Conservation (phyloP, 441 rosid genomes). For the Pelargonium myrrhifolium region DNA sequence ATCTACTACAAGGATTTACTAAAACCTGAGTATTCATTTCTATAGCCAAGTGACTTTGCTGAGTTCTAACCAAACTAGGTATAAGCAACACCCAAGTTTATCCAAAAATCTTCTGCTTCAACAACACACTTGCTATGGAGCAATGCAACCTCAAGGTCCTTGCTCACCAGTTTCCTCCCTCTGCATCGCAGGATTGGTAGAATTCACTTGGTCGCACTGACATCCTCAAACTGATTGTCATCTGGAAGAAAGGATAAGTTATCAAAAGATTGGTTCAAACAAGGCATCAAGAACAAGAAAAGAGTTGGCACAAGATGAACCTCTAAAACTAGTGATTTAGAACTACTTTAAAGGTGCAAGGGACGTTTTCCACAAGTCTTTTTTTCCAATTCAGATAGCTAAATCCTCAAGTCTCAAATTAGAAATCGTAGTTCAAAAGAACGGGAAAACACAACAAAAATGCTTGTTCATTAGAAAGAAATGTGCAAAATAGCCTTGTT, state of each 20-base stretch:
- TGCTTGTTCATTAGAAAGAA: background rate
- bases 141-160: background rate
- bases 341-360: background rate
- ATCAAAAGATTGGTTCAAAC: background rate
- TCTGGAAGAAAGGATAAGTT: conserved; percentile 32
- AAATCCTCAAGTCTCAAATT: background rate
- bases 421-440: background rate
- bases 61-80: no score
- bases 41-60: no score
- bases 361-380: no score
- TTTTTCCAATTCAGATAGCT: no score
- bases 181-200: conserved; percentile 53
- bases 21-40: no score
- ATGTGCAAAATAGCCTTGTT: no score
- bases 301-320: background rate
- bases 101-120: no score
- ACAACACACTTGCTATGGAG: no score
- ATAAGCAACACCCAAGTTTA: no score
- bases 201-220: conserved; percentile 51
- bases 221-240: conserved; percentile 71
- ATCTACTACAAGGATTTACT: no score
- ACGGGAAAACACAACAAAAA: background rate
- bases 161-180: conserved; percentile 42
- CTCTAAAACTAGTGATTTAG: background rate
- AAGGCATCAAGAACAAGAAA: background rate